A percentile compares a stretch with the other conserved stretches of the same genome.
Conservation (phyloP, 2,329 filamentous ascomycete species). For the Cercospora brassicicola region DNA sequence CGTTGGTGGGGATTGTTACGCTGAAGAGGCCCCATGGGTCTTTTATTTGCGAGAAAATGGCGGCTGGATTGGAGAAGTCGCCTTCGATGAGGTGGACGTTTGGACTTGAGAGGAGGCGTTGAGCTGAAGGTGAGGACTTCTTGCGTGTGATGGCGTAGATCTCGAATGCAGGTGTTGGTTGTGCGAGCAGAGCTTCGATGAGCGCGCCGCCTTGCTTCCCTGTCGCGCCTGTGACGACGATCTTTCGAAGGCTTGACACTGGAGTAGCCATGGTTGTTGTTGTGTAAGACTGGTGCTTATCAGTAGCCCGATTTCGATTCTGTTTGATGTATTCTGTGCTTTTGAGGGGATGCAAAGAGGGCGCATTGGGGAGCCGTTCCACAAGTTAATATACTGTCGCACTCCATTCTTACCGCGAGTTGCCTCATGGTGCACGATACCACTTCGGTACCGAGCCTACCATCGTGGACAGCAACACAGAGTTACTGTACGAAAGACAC, state of each 20-base stretch:
- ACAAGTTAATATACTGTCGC: neutral
- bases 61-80: constrained; percentile 54
- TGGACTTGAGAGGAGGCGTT: constrained; percentile 48
- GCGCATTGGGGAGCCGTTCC: constrained; percentile 2
- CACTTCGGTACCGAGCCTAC: neutral
- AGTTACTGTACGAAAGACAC: neutral
- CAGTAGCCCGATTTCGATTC: neutral
- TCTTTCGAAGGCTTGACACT: constrained; percentile 16
- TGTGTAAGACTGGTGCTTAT: neutral
- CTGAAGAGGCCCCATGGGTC: constrained; percentile 35
- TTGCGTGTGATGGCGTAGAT: constrained; percentile 64
- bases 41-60: constrained; percentile 49
- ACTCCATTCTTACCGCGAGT: neutral
- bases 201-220: constrained; percentile 51
- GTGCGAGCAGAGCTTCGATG: constrained; percentile 44
- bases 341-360: neutral
- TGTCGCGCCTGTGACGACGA: constrained; percentile 50
- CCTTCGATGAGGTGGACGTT: constrained; percentile 59
- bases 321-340: neutral
- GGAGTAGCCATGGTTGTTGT: constrained; percentile 7
- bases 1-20: constrained; percentile 28
- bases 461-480: neutral
- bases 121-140: constrained; percentile 51
- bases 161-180: constrained; percentile 36
- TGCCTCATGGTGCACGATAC: neutral